Conservation (phyloP, 1,284 basidiomycete genomes). For the Boletellus sp. region DNA sequence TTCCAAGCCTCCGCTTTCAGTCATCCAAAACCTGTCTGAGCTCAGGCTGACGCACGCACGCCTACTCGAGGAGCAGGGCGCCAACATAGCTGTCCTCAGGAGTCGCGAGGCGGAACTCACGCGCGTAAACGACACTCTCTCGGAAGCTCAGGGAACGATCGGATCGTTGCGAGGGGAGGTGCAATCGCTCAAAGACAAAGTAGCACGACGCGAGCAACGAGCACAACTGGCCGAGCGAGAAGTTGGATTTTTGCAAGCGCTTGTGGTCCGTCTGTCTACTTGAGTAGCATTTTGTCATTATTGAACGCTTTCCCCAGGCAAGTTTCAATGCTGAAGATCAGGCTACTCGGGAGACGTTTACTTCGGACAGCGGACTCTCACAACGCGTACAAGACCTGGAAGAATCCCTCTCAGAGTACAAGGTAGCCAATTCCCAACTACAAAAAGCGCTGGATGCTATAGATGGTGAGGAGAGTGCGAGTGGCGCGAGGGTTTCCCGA, state of each 20-base stretch:
- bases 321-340: constrained; percentile 57
- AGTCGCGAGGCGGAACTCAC: constrained; percentile 49
- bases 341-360: constrained; percentile 22
- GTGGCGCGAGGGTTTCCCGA: constrained; percentile 30
- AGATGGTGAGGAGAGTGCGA: constrained; percentile 31
- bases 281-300: background rate
- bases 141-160: constrained; percentile 35
- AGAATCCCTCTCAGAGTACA: constrained; percentile 52
- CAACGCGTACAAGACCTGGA: constrained; percentile 58
- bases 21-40: constrained; percentile 51
- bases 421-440: constrained; percentile 43
- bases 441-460: constrained; percentile 42
- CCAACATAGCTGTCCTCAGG: constrained; percentile 46
- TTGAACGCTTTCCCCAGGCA: constrained; percentile 38
- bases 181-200: constrained; percentile 41
- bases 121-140: constrained; percentile 36
- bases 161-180: constrained; percentile 38
- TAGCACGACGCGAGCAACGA: constrained; percentile 44
- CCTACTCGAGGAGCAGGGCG: constrained; percentile 63
- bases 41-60: constrained; percentile 58
- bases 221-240: constrained; percentile 53
- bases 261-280: constrained; percentile 47
- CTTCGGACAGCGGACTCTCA: constrained; percentile 27
- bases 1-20: constrained; percentile 46
- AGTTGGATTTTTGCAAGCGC: constrained; percentile 56